A percentile compares a stretch with the other conserved stretches of the same genome.
Conservation (phyloP, 352 stramenopile genomes). For the Phytophthora colocasiae region DNA sequence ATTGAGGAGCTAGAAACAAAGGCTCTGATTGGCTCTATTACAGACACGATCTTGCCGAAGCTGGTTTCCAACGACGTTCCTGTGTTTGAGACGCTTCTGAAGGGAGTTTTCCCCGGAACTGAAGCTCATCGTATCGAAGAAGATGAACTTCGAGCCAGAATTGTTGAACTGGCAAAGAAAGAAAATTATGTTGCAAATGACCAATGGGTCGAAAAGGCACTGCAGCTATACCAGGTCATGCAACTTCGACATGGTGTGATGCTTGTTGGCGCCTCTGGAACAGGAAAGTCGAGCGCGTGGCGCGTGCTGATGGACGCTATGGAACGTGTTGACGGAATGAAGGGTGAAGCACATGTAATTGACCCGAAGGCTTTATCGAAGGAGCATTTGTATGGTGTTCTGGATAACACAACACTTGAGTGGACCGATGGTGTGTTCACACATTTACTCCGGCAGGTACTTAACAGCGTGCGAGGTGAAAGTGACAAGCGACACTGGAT, state of each 20-base stretch:
- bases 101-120: conserved; percentile 97
- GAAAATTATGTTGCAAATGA: conserved; percentile 90
- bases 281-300: conserved; percentile 97
- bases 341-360: conserved; percentile 98
- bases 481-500: conserved; percentile 98
- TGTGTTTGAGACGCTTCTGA: conserved; percentile 97
- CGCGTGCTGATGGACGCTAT: conserved; percentile 94
- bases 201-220: conserved; percentile 98
- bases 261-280: conserved; percentile 97
- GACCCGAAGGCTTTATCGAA: conserved; percentile 99
- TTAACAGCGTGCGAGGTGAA: conserved; percentile 98
- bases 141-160: conserved; percentile 83
- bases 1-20: conserved; percentile 92
- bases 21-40: conserved; percentile 97
- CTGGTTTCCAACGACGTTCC: conserved; percentile 97
- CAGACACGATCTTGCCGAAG: conserved; percentile 99
- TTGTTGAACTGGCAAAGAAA: conserved; percentile 93
- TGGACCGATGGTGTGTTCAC: conserved; percentile 99
- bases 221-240: conserved; percentile 99
- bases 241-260: conserved; percentile 99
- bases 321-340: conserved; percentile 95
- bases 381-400: conserved; percentile 97
- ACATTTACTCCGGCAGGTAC: conserved; percentile 94
- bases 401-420: conserved; percentile 99
- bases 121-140: conserved; percentile 89